A percentile compares a stretch with the other conserved stretches of the same genome.
Conservation (phyloP, 2,329 filamentous ascomycete species). For the Botrytis squamosa region DNA sequence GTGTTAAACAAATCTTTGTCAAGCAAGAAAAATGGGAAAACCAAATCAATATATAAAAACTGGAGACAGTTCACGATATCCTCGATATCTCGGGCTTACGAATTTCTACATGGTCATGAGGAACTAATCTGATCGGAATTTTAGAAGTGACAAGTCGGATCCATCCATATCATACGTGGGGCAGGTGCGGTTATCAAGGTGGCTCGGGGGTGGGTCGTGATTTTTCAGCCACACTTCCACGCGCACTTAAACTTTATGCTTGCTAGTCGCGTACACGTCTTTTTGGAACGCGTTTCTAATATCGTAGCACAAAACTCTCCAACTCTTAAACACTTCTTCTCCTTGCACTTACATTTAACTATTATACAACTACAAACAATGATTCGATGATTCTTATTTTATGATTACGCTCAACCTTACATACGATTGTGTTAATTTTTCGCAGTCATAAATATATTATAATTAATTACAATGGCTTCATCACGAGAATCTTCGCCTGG, state of each 20-base stretch:
- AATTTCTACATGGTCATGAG: conserved; percentile 14
- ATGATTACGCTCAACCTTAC: conserved; percentile 15
- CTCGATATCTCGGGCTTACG: not conserved
- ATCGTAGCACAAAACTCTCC: conserved; percentile 7
- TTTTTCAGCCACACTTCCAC: conserved; percentile 24
- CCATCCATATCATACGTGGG: not conserved
- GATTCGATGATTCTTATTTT: conserved; percentile 8
- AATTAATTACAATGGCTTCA: conserved; percentile 47
- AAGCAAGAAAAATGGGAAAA: not conserved
- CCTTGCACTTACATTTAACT: not conserved
- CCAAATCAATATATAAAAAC: not conserved
- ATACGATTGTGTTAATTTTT: not conserved
- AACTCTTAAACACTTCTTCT: not conserved
- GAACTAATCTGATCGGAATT: not conserved
- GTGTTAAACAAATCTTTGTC: not conserved
- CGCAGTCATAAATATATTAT: conserved; percentile 5
- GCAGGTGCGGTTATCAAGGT: conserved; percentile 5
- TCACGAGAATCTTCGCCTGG: conserved; percentile 48
- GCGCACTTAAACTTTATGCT: conserved; percentile 9
- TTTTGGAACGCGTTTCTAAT: conserved; percentile 6
- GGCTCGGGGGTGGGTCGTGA: not conserved
- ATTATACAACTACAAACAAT: conserved; percentile 21
- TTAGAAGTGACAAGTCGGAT: not conserved
- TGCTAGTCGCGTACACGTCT: conserved; percentile 18
- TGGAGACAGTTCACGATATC: not conserved